phyloP scores from a whole-genome alignment of 805 yeast species.

The Scheffersomyces amazonensis region DNA sequence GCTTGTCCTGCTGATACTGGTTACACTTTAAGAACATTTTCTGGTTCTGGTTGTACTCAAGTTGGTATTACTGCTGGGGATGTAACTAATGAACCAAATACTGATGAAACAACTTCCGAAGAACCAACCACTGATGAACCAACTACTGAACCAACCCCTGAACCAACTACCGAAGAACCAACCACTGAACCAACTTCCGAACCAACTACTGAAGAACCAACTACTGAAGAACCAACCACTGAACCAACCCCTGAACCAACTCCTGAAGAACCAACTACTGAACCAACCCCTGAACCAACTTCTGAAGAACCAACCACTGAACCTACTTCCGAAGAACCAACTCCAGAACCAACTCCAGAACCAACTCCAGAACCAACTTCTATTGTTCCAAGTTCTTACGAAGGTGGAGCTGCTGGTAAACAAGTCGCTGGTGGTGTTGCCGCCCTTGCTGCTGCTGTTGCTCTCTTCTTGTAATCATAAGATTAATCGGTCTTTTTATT shows the following conservation, averaged over 20 bases:
- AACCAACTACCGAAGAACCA: background rate
- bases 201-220: conserved; percentile 3
- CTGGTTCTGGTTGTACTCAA: background rate
- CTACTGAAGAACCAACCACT: conserved; percentile 1
- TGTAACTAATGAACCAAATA: background rate
- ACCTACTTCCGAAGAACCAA: background rate
- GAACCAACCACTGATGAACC: background rate
- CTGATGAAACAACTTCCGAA: background rate
- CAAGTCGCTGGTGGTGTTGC: conserved; percentile 19
- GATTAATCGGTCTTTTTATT: conserved; percentile 1
- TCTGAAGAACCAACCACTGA: background rate
- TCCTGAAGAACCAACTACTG: background rate
- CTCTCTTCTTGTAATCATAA: conserved; percentile 14
- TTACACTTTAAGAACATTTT: conserved; percentile 9
- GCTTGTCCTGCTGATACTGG: conserved; percentile 20
- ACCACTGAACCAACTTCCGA: conserved; percentile 11
- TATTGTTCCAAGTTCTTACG: background rate
- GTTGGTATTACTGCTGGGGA: background rate
- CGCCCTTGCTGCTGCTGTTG: conserved; percentile 21
- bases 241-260: background rate
- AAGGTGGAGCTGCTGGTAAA: conserved; percentile 16
- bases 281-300: background rate
- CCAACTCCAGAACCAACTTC: background rate
- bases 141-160: background rate
- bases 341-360: conserved; percentile 2